A percentile compares a stretch with the other conserved stretches of the same genome.
phyloP scores from a whole-genome alignment of 352 stramenopile species.

The Globisporangium polare region DNA sequence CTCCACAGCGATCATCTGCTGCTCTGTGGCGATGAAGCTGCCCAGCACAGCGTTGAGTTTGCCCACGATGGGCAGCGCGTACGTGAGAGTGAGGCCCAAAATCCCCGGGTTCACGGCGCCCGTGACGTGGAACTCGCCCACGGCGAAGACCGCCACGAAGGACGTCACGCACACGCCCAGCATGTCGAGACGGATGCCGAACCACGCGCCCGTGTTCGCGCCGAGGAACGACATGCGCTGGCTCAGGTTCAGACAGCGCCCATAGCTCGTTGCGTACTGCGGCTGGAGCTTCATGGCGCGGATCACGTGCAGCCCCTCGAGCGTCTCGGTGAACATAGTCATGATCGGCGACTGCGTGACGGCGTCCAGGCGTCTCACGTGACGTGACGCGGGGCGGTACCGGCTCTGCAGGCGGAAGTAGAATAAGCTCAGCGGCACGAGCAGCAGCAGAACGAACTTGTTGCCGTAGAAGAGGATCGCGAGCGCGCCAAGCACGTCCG shows the following conservation, averaged over 20 bases:
- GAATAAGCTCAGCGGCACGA: constrained; percentile 64
- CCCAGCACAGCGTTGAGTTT: constrained; percentile 86
- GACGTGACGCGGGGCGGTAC: constrained; percentile 72
- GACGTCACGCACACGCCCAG: constrained; percentile 78
- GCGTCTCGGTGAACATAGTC: constrained; percentile 65
- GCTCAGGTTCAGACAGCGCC: constrained; percentile 46
- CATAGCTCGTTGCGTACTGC: constrained; percentile 40
- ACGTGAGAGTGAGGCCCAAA: constrained; percentile 88
- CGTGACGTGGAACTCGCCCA: constrained; percentile 58
- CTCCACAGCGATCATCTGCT: constrained; percentile 91
- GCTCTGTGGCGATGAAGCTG: constrained; percentile 86
- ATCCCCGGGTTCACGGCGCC: constrained; percentile 61
- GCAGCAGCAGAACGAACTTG: constrained; percentile 61
- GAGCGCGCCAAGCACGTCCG: constrained; percentile 65
- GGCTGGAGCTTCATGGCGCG: constrained; percentile 44
- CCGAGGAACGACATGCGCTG: constrained; percentile 77
- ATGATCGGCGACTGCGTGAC: constrained; percentile 75
- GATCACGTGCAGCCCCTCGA: constrained; percentile 69
- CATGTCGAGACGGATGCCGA: constrained; percentile 81
- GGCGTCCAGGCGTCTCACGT: constrained; percentile 66
- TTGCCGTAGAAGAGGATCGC: constrained; percentile 81
- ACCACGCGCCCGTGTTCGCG: constrained; percentile 76
- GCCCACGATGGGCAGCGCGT: constrained; percentile 83
- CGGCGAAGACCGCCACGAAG: constrained; percentile 77
- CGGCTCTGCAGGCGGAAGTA: constrained; percentile 60